Percentiles rank a stretch among this genome's conserved stretches.
Conservation (phyloP, 2,329 filamentous ascomycete species). For the Hypoxylon sp. region DNA sequence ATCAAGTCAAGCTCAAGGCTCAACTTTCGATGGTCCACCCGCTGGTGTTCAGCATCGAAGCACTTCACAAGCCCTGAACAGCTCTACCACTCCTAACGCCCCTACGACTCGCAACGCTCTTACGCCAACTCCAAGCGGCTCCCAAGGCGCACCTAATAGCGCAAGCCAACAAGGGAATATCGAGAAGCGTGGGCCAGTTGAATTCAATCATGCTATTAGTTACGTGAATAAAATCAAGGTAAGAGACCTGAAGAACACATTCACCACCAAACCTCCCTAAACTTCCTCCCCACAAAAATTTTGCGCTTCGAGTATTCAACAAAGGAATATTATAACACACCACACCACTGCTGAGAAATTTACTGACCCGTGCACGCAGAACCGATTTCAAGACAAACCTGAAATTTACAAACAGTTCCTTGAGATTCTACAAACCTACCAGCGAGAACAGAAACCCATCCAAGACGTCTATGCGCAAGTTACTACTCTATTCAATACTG, state of each 20-base stretch:
- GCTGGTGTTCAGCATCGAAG: constrained; percentile 51
- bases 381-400: constrained; percentile 94
- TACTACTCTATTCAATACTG: constrained; percentile 91
- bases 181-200: constrained; percentile 93
- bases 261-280: not conserved
- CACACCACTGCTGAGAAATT: constrained; percentile 5
- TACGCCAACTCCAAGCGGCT: constrained; percentile 71
- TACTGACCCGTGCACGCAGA: constrained; percentile 67
- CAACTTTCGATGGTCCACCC: constrained; percentile 54
- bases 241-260: constrained; percentile 52
- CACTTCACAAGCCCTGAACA: constrained; percentile 54
- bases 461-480: constrained; percentile 99
- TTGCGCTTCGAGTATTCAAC: not conserved
- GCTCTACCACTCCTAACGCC: constrained; percentile 58
- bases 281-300: constrained; percentile 33
- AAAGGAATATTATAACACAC: not conserved
- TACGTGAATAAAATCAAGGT: constrained; percentile 99
- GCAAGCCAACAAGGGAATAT: constrained; percentile 72
- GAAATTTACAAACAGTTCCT: constrained; percentile 99
- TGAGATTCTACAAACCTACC: constrained; percentile 97
- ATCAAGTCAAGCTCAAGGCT: constrained; percentile 56
- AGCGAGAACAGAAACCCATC: constrained; percentile 97
- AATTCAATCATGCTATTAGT: constrained; percentile 99
- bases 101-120: constrained; percentile 68
- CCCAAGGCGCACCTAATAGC: constrained; percentile 73